phyloP scores from a whole-genome alignment of 2,329 filamentous ascomycete species.

The Akanthomyces dipterigenus region DNA sequence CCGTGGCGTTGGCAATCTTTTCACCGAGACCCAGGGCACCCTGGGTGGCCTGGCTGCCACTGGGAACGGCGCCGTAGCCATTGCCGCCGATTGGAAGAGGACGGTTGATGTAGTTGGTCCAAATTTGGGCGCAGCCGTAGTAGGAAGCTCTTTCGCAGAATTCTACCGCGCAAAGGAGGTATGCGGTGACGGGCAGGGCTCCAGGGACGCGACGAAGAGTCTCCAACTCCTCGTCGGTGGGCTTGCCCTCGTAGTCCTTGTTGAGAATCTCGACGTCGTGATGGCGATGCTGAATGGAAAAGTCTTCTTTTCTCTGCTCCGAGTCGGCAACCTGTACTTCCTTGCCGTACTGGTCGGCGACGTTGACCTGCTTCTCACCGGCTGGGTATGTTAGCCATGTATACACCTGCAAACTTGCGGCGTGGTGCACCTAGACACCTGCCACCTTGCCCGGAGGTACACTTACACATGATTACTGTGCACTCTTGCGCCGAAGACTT shows the following conservation, averaged over 20 bases:
- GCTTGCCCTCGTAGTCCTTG: constrained; percentile 31
- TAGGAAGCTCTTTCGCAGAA: constrained; percentile 56
- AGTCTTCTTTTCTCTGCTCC: background rate
- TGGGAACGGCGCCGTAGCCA: constrained; percentile 37
- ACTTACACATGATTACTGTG: constrained; percentile 4
- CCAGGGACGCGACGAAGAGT: constrained; percentile 48
- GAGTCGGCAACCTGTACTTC: background rate
- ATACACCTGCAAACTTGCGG: background rate
- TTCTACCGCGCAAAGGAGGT: constrained; percentile 51
- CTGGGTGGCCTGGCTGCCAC: constrained; percentile 38
- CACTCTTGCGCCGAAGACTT: background rate
- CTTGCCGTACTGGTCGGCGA: background rate
- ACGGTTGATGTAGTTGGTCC: constrained; percentile 55
- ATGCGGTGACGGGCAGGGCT: constrained; percentile 44
- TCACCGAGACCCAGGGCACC: constrained; percentile 52
- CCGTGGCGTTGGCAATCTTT: constrained; percentile 21
- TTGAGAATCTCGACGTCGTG: constrained; percentile 14
- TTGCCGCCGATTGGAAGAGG: constrained; percentile 46
- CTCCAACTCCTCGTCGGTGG: constrained; percentile 46
- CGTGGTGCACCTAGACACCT: background rate
- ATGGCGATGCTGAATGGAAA: background rate
- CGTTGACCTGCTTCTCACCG: constrained; percentile 4
- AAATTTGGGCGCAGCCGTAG: constrained; percentile 34
- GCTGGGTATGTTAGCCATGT: background rate
- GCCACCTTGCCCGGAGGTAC: background rate